Conservation (phyloP, 371 early-diverging fungal species). For the Rhizopus stolonifer region DNA sequence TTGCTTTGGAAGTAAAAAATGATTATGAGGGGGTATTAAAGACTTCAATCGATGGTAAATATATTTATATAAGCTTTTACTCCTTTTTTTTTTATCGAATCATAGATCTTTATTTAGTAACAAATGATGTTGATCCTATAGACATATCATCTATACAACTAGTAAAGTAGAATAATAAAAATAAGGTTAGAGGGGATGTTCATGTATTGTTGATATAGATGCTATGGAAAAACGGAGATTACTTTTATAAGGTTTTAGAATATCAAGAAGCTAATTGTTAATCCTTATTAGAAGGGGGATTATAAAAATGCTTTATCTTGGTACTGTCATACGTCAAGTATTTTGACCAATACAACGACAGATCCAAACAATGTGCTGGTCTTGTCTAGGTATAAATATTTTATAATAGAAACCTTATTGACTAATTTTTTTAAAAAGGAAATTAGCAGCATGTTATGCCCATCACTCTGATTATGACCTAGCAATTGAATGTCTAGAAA, state of each 20-base stretch:
- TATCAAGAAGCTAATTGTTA: too few species aligned
- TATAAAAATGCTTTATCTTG: conserved; percentile 3
- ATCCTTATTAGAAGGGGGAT: not conserved
- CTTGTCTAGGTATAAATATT: not conserved
- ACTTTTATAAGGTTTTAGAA: conserved; percentile 12
- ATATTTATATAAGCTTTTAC: not conserved
- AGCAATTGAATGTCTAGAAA: not conserved
- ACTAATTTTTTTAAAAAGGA: not conserved
- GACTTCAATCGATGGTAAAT: conserved; percentile 14
- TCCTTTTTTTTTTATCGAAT: not conserved
- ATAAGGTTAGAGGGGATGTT: not conserved
- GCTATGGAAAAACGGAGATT: conserved; percentile 18
- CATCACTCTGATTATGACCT: not conserved
- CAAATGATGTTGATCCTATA: not conserved
- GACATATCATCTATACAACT: conserved; percentile 12
- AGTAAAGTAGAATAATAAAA: not conserved
- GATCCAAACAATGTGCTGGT: not conserved
- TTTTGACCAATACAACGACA: not conserved
- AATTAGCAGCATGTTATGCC: conserved; percentile 6
- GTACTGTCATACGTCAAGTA: conserved; percentile 4
- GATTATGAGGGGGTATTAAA: not conserved
- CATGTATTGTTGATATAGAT: not conserved
- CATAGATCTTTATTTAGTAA: conserved; percentile 10
- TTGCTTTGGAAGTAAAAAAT: not conserved
- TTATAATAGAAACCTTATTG: not conserved